These are phyloP conservation scores for Sphaerulina vaccinii DNA, from an alignment of 2,329 filamentous ascomycete species.

Conservation along the genomic window DNA sequence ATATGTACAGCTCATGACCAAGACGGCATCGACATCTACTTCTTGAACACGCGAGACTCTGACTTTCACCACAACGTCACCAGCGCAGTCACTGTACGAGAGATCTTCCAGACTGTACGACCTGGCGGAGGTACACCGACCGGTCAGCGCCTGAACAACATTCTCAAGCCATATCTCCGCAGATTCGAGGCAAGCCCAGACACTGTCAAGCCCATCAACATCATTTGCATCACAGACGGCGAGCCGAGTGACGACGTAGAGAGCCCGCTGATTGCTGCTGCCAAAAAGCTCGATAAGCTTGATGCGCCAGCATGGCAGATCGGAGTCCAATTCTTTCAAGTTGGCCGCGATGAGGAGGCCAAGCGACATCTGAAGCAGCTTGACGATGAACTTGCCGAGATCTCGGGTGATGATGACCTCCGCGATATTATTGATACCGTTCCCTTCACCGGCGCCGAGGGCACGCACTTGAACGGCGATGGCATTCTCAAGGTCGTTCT, in stretches of 20 bases:
- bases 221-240: constrained; percentile 93
- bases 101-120: constrained; percentile 67
- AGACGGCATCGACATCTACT: constrained; percentile 89
- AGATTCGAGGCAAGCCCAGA: constrained; percentile 51
- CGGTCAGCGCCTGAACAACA: constrained; percentile 66
- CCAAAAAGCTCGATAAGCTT: constrained; percentile 66
- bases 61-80: constrained; percentile 66
- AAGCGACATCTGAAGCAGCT: constrained; percentile 65
- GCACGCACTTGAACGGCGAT: constrained; percentile 61
- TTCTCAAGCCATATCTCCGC: constrained; percentile 70
- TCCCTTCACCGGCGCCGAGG: constrained; percentile 61
- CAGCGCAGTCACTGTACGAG: constrained; percentile 56
- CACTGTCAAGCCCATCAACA: constrained; percentile 73
- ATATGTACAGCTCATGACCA: constrained; percentile 77
- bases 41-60: constrained; percentile 69
- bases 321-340: constrained; percentile 94
- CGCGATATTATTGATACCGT: constrained; percentile 93
- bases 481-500: constrained; percentile 79
- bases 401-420: constrained; percentile 54
- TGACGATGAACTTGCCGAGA: constrained; percentile 67
- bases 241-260: constrained; percentile 77
- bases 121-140: constrained; percentile 73
- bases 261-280: constrained; percentile 63
- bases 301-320: constrained; percentile 77
- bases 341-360: constrained; percentile 70